phyloP scores from a whole-genome alignment of 2,329 filamentous ascomycete genomes.

The Hymenoscyphus infarciens region DNA sequence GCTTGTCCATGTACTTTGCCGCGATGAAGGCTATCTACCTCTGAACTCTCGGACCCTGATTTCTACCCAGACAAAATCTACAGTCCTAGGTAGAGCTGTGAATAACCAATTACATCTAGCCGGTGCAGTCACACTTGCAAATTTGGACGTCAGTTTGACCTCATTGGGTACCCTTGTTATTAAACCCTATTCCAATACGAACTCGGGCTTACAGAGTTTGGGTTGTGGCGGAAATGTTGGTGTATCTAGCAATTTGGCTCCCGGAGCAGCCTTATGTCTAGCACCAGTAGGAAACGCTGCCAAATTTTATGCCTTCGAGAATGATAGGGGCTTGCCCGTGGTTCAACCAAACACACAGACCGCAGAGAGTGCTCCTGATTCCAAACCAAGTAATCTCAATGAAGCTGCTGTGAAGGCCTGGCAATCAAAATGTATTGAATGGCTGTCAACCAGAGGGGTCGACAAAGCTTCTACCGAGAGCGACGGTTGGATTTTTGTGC shows the following conservation, averaged over 20 bases:
- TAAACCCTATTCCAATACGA: conserved; percentile 31
- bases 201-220: conserved; percentile 28
- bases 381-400: conserved; percentile 19
- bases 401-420: conserved; percentile 29
- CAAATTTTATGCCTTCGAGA: conserved; percentile 27
- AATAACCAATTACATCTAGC: conserved; percentile 9
- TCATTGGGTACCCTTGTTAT: conserved; percentile 33
- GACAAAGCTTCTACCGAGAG: conserved; percentile 28
- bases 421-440: conserved; percentile 35
- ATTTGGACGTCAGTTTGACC: conserved; percentile 34
- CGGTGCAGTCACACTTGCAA: conserved; percentile 29
- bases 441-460: conserved; percentile 33
- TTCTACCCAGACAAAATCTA: conserved; percentile 17
- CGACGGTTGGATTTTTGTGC: conserved; percentile 35
- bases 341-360: conserved; percentile 12
- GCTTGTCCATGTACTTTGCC: conserved; percentile 33
- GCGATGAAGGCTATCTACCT: conserved; percentile 33
- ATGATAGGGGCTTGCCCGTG: conserved; percentile 23
- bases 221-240: conserved; percentile 8
- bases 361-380: conserved; percentile 15
- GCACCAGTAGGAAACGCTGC: conserved; percentile 34
- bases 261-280: conserved; percentile 32
- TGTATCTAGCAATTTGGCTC: conserved; percentile 13
- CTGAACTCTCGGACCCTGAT: conserved; percentile 36
- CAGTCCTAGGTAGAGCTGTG: neutral